Base-by-base conservation (phyloP, 805 yeast genomes). In the Metschnikowia lachancei region DNA sequence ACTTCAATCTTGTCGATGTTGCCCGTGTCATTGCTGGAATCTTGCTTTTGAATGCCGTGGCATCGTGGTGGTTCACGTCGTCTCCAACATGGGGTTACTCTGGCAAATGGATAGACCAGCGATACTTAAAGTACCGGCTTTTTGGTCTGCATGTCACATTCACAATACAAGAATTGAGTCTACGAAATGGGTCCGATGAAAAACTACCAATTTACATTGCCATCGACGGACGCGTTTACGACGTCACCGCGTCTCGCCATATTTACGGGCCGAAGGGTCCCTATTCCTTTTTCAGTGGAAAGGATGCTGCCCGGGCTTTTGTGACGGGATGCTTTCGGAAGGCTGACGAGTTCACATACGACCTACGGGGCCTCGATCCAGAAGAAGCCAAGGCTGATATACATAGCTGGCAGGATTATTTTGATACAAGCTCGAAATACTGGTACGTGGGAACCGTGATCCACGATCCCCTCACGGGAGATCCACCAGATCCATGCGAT, bases 241-340 rank as follows among this genome's bases (percentile, higher is more conserved):
- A 85, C 57, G 94, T 85, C 7, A 65, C 80, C 1, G 62, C 73
- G 0, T 66, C 76, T 11, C 64, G 72, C 1, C 65, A 59, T 5
- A 64, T 81, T 2, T 85, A 85, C 59, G 86, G 85, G 0, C 82
- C 82, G 0, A 64, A 70, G 0, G 85, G 85, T 0, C 57, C 78
- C 0, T 85, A 85, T 59, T 56, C 69, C 9, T 64, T 72, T 35
- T 76, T 85, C 56, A 74, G 82, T 28, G 94, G 92, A 1, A 66
- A 66, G 36, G 94, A 85, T 61, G 78, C 81, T 33, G 82, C 89
- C 2, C 66, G 91, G 24, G 85, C 85, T 16, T 83, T 76, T 55
- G 82, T 77, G 3, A 85, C 88, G 1, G 91, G 91, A 2, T 85
- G 90, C 55, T 80, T 85, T 48, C 60, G 64, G 34, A 70, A 71